A percentile compares a stretch with the other conserved stretches of the same genome.
Evolutionary conservation across 2,329 filamentous ascomycete genomes (phyloP).

Genomic region (Teratosphaeria pseudoeucalypti): DNA sequence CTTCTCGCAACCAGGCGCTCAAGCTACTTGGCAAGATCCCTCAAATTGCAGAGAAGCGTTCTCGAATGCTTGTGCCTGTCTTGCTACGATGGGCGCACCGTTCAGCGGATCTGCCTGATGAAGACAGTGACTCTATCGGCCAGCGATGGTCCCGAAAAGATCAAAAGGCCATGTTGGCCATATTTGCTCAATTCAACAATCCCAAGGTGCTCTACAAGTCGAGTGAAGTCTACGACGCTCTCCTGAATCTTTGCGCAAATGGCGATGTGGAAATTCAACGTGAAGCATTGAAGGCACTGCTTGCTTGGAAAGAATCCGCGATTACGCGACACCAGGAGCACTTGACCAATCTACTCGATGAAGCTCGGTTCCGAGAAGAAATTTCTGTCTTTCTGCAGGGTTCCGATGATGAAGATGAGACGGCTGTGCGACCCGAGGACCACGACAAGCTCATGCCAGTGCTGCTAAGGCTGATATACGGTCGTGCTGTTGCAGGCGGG

Average conservation of each 20-base stretch:
- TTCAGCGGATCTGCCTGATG: conserved; percentile 33
- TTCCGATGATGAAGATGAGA: conserved; percentile 46
- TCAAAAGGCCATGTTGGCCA: conserved; percentile 67
- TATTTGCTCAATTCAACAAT: conserved; percentile 81
- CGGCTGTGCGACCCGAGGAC: conserved; percentile 57
- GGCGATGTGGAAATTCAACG: conserved; percentile 87
- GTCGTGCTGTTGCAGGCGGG: conserved; percentile 71
- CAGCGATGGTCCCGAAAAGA: conserved; percentile 61
- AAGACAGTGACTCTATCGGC: conserved; percentile 7
- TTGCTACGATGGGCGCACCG: conserved; percentile 67
- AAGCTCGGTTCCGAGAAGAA: conserved; percentile 85
- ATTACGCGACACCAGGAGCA: conserved; percentile 75
- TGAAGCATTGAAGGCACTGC: conserved; percentile 68
- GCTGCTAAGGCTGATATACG: conserved; percentile 77
- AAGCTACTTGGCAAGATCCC: conserved; percentile 66
- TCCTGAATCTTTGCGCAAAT: conserved; percentile 69
- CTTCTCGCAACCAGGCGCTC: conserved; percentile 59
- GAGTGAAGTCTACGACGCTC: conserved; percentile 61
- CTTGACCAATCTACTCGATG: conserved; percentile 76
- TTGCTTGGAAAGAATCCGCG: conserved; percentile 77
- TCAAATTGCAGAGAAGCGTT: conserved; percentile 71
- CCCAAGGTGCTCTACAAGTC: conserved; percentile 73
- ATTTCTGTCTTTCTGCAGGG: conserved; percentile 66
- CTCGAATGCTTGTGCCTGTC: conserved; percentile 72
- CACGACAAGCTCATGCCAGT: conserved; percentile 69